Conservation (phyloP, 139 green algal species). For the Micractinium sp. region DNA sequence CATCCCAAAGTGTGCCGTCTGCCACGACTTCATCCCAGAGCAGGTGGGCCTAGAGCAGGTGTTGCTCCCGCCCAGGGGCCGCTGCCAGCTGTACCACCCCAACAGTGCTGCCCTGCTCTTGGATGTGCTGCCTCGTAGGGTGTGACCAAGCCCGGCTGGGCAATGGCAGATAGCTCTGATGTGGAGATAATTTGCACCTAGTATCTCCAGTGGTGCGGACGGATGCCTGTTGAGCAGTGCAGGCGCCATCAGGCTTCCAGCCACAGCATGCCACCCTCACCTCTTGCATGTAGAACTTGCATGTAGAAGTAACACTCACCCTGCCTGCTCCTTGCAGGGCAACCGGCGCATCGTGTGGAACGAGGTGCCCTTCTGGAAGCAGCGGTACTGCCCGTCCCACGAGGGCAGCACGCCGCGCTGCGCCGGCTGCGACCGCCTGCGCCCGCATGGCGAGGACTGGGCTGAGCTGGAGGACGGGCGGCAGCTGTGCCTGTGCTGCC, state of each 20-base stretch:
- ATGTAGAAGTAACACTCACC: too few species aligned
- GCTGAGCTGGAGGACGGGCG: constrained; percentile 72
- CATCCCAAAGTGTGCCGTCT: constrained; percentile 72
- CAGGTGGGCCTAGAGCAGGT: background rate
- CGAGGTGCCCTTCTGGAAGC: constrained; percentile 72
- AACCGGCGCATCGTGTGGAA: constrained; percentile 54
- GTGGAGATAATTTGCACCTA: too few species aligned
- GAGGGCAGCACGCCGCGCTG: constrained; percentile 68
- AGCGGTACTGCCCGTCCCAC: constrained; percentile 55
- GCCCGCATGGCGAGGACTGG: constrained; percentile 53
- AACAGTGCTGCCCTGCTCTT: background rate
- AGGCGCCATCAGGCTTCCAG: too few species aligned
- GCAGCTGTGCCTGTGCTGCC: constrained; percentile 83
- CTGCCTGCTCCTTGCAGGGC: constrained; percentile 13
- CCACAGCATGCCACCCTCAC: too few species aligned
- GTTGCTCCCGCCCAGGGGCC: too few species aligned
- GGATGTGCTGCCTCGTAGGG: too few species aligned
- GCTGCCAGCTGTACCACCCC: background rate
- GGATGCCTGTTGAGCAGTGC: background rate
- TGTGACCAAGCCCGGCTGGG: too few species aligned
- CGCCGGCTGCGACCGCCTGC: constrained; percentile 67
- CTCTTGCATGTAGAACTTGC: too few species aligned
- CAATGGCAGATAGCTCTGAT: too few species aligned
- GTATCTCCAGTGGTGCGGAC: background rate
- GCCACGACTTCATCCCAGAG: constrained; percentile 55